Percentiles rank a stretch among this genome's conserved stretches.
These are phyloP conservation scores for Lathyrus sativus DNA, from an alignment of 306 rosid genomes.

Conservation along the genomic window DNA sequence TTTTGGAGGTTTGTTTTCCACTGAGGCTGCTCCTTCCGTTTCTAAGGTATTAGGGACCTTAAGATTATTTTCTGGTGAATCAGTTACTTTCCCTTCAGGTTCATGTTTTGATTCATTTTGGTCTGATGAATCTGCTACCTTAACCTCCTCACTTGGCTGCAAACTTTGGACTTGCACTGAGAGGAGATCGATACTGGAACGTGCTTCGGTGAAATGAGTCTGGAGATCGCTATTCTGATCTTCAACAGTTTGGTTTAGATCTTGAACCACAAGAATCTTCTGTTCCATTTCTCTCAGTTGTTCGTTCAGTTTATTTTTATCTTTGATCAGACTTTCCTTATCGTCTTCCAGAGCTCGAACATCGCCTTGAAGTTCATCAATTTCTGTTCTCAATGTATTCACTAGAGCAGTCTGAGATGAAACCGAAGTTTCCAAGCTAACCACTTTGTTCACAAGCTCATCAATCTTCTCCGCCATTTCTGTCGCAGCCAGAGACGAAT, in stretches of 20 bases:
- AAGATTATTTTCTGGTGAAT: constrained; percentile 12
- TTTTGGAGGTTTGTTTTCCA: constrained; percentile 20
- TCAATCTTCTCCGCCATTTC: constrained; percentile 90
- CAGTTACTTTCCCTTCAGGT: constrained; percentile 30
- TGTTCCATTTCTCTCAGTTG: constrained; percentile 71
- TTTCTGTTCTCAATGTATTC: constrained; percentile 64
- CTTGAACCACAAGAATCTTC: constrained; percentile 52
- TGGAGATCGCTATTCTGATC: constrained; percentile 62
- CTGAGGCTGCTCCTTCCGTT: constrained; percentile 14
- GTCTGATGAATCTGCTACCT: constrained; percentile 28
- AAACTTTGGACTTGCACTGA: constrained; percentile 55
- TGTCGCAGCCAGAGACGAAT: constrained; percentile 55
- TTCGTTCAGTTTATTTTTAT: constrained; percentile 48
- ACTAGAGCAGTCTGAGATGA: constrained; percentile 75
- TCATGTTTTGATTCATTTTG: constrained; percentile 40
- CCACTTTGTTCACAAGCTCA: constrained; percentile 77
- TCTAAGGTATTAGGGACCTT: constrained; percentile 27
- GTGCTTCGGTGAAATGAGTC: constrained; percentile 60
- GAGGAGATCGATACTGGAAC: constrained; percentile 55
- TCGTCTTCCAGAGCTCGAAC: constrained; percentile 66
- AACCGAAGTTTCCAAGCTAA: constrained; percentile 72
- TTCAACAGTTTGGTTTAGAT: constrained; percentile 55
- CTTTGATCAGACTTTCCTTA: constrained; percentile 53
- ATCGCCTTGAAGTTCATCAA: constrained; percentile 68
- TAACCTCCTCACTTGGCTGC: constrained; percentile 54